A percentile compares a stretch with the other conserved stretches of the same genome.
Conservation (phyloP, 345 rosid genomes). For the Melaleuca quinquenervia region DNA sequence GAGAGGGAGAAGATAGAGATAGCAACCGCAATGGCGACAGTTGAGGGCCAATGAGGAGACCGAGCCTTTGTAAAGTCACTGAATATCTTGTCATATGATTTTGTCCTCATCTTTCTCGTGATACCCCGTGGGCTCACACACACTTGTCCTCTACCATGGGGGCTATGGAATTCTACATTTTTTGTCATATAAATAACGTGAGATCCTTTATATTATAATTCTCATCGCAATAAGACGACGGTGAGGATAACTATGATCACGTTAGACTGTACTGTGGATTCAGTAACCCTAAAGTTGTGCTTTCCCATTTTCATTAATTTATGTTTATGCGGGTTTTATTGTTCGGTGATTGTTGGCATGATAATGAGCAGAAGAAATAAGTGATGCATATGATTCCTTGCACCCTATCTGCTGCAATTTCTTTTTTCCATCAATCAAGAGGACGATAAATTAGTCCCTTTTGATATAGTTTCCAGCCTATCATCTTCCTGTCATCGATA, state of each 20-base stretch:
- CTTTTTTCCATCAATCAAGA: background rate
- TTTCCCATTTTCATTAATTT: background rate
- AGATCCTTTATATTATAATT: background rate
- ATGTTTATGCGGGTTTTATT: background rate
- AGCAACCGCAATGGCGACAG: background rate
- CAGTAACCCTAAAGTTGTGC: background rate
- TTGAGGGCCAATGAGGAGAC: background rate
- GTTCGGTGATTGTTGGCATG: background rate
- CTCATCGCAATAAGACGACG: background rate
- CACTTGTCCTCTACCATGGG: background rate
- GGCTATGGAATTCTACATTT: background rate
- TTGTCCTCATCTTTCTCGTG: background rate
- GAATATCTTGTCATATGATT: background rate
- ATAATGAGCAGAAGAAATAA: background rate
- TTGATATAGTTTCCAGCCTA: background rate
- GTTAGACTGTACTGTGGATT: background rate
- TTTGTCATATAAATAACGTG: background rate
- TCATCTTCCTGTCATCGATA: background rate
- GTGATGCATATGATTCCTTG: background rate
- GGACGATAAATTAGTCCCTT: background rate
- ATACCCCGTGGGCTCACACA: background rate
- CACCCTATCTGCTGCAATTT: background rate
- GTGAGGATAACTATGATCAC: background rate
- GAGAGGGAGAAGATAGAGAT: background rate
- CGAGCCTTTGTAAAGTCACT: background rate